These are phyloP conservation scores for Fusarium sp. DNA, from an alignment of 2,329 filamentous ascomycete species.

Conservation along the genomic window DNA sequence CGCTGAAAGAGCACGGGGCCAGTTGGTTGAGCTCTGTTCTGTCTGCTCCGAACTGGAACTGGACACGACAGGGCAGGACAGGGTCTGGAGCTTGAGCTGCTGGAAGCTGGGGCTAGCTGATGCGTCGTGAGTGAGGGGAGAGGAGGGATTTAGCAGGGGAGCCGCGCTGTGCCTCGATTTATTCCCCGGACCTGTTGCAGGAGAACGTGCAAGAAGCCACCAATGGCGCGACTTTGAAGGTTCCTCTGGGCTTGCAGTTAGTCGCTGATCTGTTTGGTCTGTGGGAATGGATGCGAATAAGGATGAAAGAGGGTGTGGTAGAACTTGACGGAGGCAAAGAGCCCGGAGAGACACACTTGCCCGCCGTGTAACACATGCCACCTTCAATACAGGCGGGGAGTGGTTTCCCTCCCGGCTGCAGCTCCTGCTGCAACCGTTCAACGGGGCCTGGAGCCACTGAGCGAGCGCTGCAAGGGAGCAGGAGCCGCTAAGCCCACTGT, in stretches of 20 bases:
- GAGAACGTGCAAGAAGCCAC: conserved; percentile 23
- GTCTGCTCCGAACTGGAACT: conserved; percentile 6
- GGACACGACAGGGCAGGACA: neutral
- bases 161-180: conserved; percentile 12
- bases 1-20: conserved; percentile 32
- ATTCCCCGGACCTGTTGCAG: conserved; percentile 11
- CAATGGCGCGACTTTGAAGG: conserved; percentile 19
- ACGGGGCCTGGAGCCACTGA: neutral
- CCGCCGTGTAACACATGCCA: neutral
- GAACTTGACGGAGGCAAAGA: neutral
- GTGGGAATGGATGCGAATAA: neutral
- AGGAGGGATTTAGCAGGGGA: conserved; percentile 25
- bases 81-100: conserved; percentile 19
- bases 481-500: conserved; percentile 35
- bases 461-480: neutral
- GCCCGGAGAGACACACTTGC: neutral
- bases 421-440: conserved; percentile 12
- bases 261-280: neutral
- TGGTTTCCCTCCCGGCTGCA: conserved; percentile 8
- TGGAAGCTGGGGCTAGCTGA: conserved; percentile 1
- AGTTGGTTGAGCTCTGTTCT: conserved; percentile 25
- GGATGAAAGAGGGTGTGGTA: neutral
- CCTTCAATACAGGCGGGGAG: neutral
- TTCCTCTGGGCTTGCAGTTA: neutral
- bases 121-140: conserved; percentile 18